These are phyloP conservation scores for Acaromyces ingoldii DNA, from an alignment of 1,284 basidiomycete species.

Conservation along the genomic window DNA sequence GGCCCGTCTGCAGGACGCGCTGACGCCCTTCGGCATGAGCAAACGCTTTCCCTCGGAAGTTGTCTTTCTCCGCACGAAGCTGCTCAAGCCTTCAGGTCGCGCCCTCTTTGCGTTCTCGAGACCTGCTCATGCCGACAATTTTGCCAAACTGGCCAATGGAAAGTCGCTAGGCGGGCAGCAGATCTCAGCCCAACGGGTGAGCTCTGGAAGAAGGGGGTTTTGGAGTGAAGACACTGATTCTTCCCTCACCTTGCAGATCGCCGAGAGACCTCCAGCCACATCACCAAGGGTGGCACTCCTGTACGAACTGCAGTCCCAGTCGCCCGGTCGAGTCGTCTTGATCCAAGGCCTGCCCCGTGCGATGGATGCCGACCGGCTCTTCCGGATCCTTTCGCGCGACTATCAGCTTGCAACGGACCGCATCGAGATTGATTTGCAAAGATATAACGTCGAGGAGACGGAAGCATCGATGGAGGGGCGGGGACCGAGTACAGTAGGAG, in stretches of 20 bases:
- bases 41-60: neutral
- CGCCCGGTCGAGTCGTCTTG: slow-evolving; percentile 2
- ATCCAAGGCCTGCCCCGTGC: neutral
- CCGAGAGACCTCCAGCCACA: neutral
- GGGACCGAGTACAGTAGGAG: neutral
- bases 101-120: neutral
- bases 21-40: neutral
- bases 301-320: neutral
- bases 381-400: neutral
- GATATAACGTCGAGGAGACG: neutral
- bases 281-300: neutral
- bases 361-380: neutral
- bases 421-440: neutral
- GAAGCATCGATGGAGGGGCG: neutral
- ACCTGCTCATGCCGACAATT: neutral
- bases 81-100: neutral
- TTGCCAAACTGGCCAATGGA: neutral
- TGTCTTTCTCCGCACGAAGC: neutral
- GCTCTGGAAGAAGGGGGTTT: no score
- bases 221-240: neutral
- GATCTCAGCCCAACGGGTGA: neutral
- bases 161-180: neutral
- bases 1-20: no score
- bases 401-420: slow-evolving; percentile 1
- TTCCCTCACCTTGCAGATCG: neutral